Evolutionary conservation across 148 eudicot genomes (phyloP), one percentile per base, ranked within the genome.

Genomic region (Cornus controversa): DNA sequence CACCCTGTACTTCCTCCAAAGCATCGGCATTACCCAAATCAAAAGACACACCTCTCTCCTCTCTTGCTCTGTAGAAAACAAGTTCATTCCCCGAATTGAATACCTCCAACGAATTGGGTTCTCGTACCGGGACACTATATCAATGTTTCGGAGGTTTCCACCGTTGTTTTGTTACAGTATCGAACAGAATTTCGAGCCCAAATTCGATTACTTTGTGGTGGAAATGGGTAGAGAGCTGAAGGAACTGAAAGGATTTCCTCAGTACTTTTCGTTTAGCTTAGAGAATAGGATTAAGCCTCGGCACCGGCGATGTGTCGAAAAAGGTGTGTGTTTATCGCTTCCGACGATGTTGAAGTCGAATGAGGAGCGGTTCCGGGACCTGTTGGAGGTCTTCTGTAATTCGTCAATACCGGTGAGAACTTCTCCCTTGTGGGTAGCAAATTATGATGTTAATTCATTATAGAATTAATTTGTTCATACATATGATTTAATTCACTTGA

Each of bases 221-320:
- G 94, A 95, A 70, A 95, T 95, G 99, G 94, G 96, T 77, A 86
- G 99, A 83, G 93, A 90, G 10, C 72, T 91, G 88, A 95, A 83
- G 85, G 98, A 95, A 73, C 60, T 95, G 81, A 88, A 83, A 80
- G 92, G 78, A n/a, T 95, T 91, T 80, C 99, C 99, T 0, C 99
- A 95, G 37, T 95, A 93, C 64, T 95, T 95, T 78, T 95, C 99
- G 4, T 95, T 90, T 83, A 90, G 99, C 75, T 87, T 95, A 82
- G 99, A 93, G 45, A 86, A 83, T 69, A 87, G 99, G 90, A 93
- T 95, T 69, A 93, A 91, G 76, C 91, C 88, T 20, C 84, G 99
- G 74, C 97, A 95, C 74, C 81, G 81, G 11, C 66, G 58, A 34
- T 95, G 99, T 80, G 83, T 91, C 1, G 96, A 93, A 65, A 86